Evolutionary conservation across 352 stramenopile species (phyloP).

Genomic region (Pythium rhizo-oryzae): DNA sequence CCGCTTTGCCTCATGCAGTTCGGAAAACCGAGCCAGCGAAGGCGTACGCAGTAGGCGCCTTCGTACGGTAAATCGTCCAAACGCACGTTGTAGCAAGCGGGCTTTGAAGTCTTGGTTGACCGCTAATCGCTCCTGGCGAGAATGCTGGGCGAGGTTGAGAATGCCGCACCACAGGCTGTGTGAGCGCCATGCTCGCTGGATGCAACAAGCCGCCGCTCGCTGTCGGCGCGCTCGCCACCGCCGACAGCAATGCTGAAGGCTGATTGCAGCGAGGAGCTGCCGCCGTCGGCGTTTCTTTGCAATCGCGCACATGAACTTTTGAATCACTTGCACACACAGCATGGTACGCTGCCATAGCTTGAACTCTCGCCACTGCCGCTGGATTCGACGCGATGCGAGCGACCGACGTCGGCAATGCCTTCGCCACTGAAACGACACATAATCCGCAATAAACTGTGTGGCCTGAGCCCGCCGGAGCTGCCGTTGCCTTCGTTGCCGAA

Average conservation of each 20-base stretch:
- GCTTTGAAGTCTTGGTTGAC: slow-evolving; percentile 39
- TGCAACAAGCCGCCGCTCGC: slow-evolving; percentile 16
- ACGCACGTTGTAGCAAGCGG: slow-evolving; percentile 45
- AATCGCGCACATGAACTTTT: neutral
- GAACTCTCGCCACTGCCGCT: slow-evolving; percentile 22
- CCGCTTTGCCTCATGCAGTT: neutral
- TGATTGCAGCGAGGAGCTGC: neutral
- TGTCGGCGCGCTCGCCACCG: slow-evolving; percentile 7
- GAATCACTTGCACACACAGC: neutral
- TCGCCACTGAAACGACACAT: slow-evolving; percentile 26
- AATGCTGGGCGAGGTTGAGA: slow-evolving; percentile 14
- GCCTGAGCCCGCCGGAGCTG: slow-evolving; percentile 10
- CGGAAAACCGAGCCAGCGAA: slow-evolving; percentile 30
- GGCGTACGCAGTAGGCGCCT: slow-evolving; percentile 31
- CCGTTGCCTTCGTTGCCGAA: slow-evolving; percentile 22
- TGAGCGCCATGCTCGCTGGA: slow-evolving; percentile 55
- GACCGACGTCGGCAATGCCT: slow-evolving; percentile 22
- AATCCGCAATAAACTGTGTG: slow-evolving; percentile 38
- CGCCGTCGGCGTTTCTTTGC: neutral
- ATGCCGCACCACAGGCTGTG: slow-evolving; percentile 17
- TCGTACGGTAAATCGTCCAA: slow-evolving; percentile 37
- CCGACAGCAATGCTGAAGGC: slow-evolving; percentile 44
- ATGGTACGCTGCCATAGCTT: neutral
- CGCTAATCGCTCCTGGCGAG: slow-evolving; percentile 35
- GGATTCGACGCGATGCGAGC: slow-evolving; percentile 39